Percentiles rank a stretch among this genome's conserved stretches.
phyloP scores from a whole-genome alignment of 768 basidiomycete species.

The Collybia mongolica region DNA sequence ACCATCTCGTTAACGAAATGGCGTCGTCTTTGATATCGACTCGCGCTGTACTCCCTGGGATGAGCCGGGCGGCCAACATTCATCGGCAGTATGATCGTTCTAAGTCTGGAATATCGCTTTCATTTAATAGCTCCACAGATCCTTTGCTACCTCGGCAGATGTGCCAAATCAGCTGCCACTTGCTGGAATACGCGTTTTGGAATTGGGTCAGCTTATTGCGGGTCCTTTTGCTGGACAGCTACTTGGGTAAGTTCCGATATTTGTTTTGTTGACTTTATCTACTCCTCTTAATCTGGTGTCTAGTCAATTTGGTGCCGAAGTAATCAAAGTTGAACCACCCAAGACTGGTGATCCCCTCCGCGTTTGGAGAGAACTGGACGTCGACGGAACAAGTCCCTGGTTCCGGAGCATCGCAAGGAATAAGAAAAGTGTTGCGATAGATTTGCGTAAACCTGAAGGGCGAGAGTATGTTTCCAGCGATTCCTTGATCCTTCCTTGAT shows the following conservation, averaged over 20 bases:
- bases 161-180: conserved; percentile 46
- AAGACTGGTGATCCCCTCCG: conserved; percentile 63
- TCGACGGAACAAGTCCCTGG: conserved; percentile 73
- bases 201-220: conserved; percentile 70
- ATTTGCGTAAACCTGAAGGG: conserved; percentile 59
- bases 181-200: conserved; percentile 61
- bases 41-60: too few species aligned
- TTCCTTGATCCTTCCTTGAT: neutral
- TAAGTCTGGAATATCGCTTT: too few species aligned
- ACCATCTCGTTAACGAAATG: too few species aligned
- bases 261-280: neutral
- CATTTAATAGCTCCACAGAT: neutral
- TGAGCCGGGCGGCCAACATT: too few species aligned
- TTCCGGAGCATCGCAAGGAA: conserved; percentile 70
- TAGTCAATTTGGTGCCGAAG: conserved; percentile 71
- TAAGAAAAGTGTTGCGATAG: conserved; percentile 73
- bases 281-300: neutral
- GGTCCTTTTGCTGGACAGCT: conserved; percentile 74
- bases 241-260: conserved; percentile 53
- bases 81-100: too few species aligned
- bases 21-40: too few species aligned
- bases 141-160: conserved; percentile 12
- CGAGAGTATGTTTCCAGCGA: conserved; percentile 26
- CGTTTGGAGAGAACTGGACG: conserved; percentile 69
- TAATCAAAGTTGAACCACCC: conserved; percentile 72